Evolutionary conservation across 2,329 filamentous ascomycete genomes (phyloP), one percentile per base, ranked within the genome.

Genomic region (Grosmannia serpens): DNA sequence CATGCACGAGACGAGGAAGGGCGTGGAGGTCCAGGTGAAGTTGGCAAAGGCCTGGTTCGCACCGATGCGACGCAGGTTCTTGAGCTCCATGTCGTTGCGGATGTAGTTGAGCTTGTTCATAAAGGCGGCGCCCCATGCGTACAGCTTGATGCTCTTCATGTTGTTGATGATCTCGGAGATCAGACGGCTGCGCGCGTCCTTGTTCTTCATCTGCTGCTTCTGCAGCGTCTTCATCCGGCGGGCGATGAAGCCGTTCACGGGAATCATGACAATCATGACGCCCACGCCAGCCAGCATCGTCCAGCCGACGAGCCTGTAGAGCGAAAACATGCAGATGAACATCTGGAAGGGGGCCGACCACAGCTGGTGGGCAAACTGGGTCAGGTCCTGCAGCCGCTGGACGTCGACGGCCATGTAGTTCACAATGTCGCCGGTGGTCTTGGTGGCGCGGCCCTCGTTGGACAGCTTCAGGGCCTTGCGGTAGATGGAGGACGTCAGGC

Each of bases 371-470:
- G 89, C 91, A 69, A 94, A 99, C 68, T 99, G 95, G 2, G 92
- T 90, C 59, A 99, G 77, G 72, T 99, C 94, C 67, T 96, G 89
- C 22, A 99, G 80, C 64, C 95, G 87, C 72, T 99, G 94, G 17
- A 92, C 92, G 70, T 99, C 94, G 11, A 99, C 92, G 52, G 95
- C 94, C 92, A 99, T 99, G 73, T 96, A 94, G 70, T 99, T 99
- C 70, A 99, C 94, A 67, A 99, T 97, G 67, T 99, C 95, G 59
- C 94, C 94, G 0, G 94, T 99, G 0, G 89, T 89, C 74, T 97
- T 96, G 51, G 85, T 74, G 2, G 91, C 82, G 57, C 92, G 84
- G 10, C 94, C 94, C 73, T 99, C 94, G 66, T 95, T 97, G 6
- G 92, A 97, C 22, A 99, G 78, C 63, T 84, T 86, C 62, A 97